These are phyloP conservation scores for Colletotrichum musicola DNA, from an alignment of 2,329 filamentous ascomycete species.

Conservation along the genomic window DNA sequence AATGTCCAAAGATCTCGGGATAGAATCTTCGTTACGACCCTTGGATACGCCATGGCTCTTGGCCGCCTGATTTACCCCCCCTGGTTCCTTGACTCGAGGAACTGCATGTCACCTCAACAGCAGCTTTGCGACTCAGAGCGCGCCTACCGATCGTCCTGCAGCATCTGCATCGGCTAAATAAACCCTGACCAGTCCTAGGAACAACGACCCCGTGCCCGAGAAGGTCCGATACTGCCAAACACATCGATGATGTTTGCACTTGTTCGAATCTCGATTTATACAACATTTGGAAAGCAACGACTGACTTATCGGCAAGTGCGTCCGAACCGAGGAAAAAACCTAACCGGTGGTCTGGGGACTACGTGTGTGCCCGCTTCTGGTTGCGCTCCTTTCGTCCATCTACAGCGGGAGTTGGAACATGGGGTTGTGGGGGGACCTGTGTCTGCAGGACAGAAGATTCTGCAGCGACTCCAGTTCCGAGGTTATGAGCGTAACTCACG, in stretches of 20 bases:
- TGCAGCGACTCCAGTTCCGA: constrained; percentile 35
- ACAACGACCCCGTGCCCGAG: background rate
- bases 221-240: background rate
- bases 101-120: constrained; percentile 20
- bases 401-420: constrained; percentile 30
- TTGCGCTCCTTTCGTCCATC: constrained; percentile 27
- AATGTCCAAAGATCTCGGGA: background rate
- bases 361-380: constrained; percentile 18
- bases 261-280: background rate
- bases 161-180: constrained; percentile 24
- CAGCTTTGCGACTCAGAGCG: constrained; percentile 18
- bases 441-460: constrained; percentile 38
- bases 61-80: background rate
- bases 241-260: background rate
- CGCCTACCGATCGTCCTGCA: constrained; percentile 4
- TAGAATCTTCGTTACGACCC: constrained; percentile 12
- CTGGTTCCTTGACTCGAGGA: constrained; percentile 27
- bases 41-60: constrained; percentile 19
- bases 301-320: background rate
- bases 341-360: constrained; percentile 23
- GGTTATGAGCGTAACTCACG: constrained; percentile 27
- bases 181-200: constrained; percentile 13
- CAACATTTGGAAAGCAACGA: background rate
- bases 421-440: constrained; percentile 33
- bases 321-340: constrained; percentile 4